phyloP scores from a whole-genome alignment of 441 rosid genomes.

The Syzygium malaccense region DNA sequence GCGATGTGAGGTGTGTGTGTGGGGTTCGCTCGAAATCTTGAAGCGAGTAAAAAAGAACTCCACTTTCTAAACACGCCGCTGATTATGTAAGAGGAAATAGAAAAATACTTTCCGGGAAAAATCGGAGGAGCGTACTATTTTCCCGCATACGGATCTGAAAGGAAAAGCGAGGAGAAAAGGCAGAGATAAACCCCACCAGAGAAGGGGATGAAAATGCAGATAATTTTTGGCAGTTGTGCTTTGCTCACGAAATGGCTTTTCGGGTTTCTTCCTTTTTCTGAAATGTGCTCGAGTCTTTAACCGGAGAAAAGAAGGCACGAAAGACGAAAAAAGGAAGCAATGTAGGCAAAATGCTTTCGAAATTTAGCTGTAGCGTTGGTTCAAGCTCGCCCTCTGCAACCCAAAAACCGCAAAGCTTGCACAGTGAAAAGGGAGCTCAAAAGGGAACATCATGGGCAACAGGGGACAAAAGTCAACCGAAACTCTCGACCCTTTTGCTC shows the following conservation, averaged over 20 bases:
- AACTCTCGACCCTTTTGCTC: background rate
- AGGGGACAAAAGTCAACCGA: background rate
- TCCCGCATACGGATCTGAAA: background rate
- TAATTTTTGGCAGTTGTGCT: background rate
- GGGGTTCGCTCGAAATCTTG: slow-evolving; percentile 12
- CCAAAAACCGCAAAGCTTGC: background rate
- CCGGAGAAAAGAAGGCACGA: background rate
- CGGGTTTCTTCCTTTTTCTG: background rate
- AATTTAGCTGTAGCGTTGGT: background rate
- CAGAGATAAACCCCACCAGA: background rate
- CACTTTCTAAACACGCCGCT: background rate
- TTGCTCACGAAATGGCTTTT: background rate
- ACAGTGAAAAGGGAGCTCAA: background rate
- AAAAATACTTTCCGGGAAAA: background rate
- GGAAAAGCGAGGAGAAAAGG: background rate
- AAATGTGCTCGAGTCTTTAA: background rate
- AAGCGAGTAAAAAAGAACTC: background rate
- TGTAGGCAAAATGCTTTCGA: background rate
- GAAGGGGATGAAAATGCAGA: background rate
- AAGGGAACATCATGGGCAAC: background rate
- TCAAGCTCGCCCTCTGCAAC: background rate
- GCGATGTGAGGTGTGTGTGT: slow-evolving; percentile 16
- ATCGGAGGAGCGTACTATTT: background rate
- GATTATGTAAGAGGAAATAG: background rate
- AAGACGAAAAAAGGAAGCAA: background rate